Evolutionary conservation across 2,329 filamentous ascomycete species (phyloP).

Genomic region (Lasiodiplodia hormozganensis): DNA sequence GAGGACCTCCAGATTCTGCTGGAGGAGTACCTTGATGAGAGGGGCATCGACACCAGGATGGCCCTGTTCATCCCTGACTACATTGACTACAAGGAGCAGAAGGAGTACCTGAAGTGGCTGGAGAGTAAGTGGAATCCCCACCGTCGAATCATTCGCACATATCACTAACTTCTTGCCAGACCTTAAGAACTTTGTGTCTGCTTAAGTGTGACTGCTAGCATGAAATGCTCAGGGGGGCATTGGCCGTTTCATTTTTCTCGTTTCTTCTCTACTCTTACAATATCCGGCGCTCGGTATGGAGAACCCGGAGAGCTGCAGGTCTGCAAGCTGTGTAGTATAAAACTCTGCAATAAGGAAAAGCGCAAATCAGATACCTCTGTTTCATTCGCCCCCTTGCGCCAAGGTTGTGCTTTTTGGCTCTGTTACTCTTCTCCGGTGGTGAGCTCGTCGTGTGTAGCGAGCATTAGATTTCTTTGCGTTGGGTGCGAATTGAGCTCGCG

Average conservation of each 20-base stretch:
- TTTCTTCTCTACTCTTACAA: slow-evolving; percentile 16
- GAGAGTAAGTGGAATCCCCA: slow-evolving; percentile 53
- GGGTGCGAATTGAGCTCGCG: background rate
- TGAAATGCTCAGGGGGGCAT: background rate
- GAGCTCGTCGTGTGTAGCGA: background rate
- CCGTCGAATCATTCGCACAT: background rate
- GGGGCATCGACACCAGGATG: slow-evolving; percentile 85
- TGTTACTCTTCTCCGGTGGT: background rate
- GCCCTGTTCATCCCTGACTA: slow-evolving; percentile 94
- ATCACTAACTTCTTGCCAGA: slow-evolving; percentile 54
- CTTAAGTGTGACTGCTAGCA: background rate
- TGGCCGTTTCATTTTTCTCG: background rate
- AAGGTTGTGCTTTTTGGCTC: background rate
- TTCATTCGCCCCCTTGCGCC: background rate
- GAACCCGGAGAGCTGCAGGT: background rate
- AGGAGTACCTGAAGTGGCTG: slow-evolving; percentile 93
- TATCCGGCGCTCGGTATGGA: slow-evolving; percentile 1
- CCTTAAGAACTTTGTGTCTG: slow-evolving; percentile 77
- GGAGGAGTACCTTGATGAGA: slow-evolving; percentile 93
- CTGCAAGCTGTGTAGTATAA: slow-evolving; percentile 23
- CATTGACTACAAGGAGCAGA: slow-evolving; percentile 98
- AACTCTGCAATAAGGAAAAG: slow-evolving; percentile 4
- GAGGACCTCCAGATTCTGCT: slow-evolving; percentile 92
- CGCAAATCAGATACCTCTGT: slow-evolving; percentile 20
- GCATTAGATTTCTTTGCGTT: background rate